Percentiles rank a stretch among this genome's conserved stretches.
Conservation (phyloP, 257 asterid species). For the Solanum raphanifolium region DNA sequence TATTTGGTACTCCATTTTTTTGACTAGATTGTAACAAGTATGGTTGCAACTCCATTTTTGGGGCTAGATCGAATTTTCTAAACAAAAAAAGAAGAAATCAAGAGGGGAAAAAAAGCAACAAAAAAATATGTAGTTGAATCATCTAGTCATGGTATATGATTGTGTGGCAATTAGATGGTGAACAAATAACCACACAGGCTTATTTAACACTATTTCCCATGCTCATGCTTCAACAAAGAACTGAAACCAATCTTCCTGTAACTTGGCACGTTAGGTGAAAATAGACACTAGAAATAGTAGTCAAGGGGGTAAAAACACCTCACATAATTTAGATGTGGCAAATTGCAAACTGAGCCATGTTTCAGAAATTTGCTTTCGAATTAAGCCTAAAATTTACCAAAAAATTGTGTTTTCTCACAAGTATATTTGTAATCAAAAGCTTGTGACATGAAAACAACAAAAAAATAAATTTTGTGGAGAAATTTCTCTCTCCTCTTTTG, state of each 20-base stretch:
- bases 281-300: background rate
- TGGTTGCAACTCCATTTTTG: background rate
- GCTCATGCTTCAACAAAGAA: background rate
- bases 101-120: background rate
- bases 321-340: background rate
- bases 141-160: background rate
- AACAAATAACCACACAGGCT: background rate
- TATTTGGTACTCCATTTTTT: background rate
- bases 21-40: background rate
- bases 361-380: background rate
- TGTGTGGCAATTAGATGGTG: background rate
- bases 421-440: background rate
- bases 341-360: background rate
- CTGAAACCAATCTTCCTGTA: background rate
- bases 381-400: background rate
- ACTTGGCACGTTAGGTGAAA: background rate
- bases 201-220: background rate
- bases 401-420: background rate
- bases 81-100: background rate
- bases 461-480: background rate
- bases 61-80: background rate
- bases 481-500: background rate
- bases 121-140: background rate
- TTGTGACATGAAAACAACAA: background rate
- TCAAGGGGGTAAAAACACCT: background rate